phyloP scores from a whole-genome alignment of 768 basidiomycete genomes.

The Mycena chlorophos region DNA sequence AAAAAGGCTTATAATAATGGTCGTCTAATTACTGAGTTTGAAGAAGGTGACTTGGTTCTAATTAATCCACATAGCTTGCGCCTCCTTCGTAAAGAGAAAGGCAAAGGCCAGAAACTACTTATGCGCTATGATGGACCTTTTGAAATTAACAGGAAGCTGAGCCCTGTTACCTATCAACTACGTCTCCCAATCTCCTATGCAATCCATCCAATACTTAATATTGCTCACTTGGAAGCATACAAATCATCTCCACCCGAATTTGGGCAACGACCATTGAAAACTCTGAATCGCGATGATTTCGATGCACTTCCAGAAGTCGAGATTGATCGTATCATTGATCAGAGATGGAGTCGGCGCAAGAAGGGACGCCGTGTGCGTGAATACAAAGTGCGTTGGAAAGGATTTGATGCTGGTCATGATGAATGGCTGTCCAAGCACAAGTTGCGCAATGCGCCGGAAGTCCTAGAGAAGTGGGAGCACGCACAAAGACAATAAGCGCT shows the following conservation, averaged over 20 bases:
- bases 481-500: too few relatives aligned
- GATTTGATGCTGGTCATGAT: too few relatives aligned
- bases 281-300: too few relatives aligned
- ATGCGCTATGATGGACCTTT: constrained; percentile 25
- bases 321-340: too few relatives aligned
- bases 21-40: constrained; percentile 4
- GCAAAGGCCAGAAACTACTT: constrained; percentile 22
- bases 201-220: constrained; percentile 14
- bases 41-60: constrained; percentile 22
- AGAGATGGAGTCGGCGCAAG: too few relatives aligned
- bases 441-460: too few relatives aligned
- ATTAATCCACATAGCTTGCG: constrained; percentile 23
- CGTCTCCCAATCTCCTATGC: constrained; percentile 17
- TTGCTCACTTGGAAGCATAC: constrained; percentile 23
- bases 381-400: too few relatives aligned
- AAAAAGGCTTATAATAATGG: constrained; percentile 16
- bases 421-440: too few relatives aligned
- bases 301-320: too few relatives aligned
- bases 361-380: too few relatives aligned
- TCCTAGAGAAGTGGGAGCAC: too few relatives aligned
- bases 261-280: too few relatives aligned
- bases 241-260: constrained; percentile 10
- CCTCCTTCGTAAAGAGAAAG: constrained; percentile 13
- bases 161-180: constrained; percentile 21
- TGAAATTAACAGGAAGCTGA: constrained; percentile 20